phyloP scores from a whole-genome alignment of 1,284 basidiomycete species.

The Boletus semigastroideus region DNA sequence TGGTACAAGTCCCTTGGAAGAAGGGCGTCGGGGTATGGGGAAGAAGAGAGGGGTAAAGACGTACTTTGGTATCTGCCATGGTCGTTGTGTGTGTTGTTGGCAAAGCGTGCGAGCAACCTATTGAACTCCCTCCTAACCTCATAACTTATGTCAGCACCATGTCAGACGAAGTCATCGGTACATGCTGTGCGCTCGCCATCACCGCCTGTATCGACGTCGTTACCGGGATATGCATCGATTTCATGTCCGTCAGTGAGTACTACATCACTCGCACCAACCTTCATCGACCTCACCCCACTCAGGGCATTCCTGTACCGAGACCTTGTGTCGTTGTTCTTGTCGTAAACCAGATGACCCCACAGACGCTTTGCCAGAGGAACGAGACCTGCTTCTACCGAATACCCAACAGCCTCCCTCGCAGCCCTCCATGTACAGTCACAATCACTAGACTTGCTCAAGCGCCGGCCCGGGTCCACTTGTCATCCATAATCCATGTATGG shows the following conservation, averaged over 20 bases:
- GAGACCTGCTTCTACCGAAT: slow-evolving; percentile 21
- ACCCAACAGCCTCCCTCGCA: slow-evolving; percentile 24
- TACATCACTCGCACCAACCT: neutral
- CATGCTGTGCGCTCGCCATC: slow-evolving; percentile 19
- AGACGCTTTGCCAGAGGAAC: slow-evolving; percentile 18
- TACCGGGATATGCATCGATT: slow-evolving; percentile 26
- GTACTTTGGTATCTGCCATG: slow-evolving; percentile 27
- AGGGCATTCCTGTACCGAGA: slow-evolving; percentile 29
- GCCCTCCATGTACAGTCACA: slow-evolving; percentile 22
- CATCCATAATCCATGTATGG: neutral
- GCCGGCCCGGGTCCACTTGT: neutral
- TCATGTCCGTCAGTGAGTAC: slow-evolving; percentile 19
- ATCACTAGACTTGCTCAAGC: neutral
- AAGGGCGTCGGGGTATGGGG: neutral
- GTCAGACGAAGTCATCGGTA: slow-evolving; percentile 21
- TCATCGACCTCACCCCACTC: neutral
- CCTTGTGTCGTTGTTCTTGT: slow-evolving; percentile 26
- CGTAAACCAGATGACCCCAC: neutral
- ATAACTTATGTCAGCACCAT: neutral
- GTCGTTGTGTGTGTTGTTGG: neutral
- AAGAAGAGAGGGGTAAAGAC: neutral
- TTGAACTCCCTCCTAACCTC: no score
- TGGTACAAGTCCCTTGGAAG: slow-evolving; percentile 22
- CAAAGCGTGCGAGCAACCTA: no score
- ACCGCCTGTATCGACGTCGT: slow-evolving; percentile 27